Base-by-base conservation (phyloP, 306 rosid genomes). In the Prunus mongolica region DNA sequence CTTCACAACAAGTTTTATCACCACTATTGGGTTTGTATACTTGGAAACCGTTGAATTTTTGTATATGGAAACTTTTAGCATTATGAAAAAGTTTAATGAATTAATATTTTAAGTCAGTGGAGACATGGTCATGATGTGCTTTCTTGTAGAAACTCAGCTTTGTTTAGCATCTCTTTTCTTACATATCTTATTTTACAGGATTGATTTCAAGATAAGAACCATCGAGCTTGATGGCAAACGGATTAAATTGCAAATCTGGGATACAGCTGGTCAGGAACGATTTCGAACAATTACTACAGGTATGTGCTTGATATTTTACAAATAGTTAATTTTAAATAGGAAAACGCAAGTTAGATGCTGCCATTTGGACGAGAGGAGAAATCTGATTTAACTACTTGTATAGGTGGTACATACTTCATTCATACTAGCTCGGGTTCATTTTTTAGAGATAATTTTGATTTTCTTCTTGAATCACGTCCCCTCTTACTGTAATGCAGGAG, bases 121-220 rank as follows among this genome's bases (percentile, higher is more conserved):
- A 51, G 63, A 15, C 70, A 62, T 70, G 28, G n/a, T 66, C 77
- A 47, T 20, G 25, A n/a, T 32, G 16, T 34, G 12, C 22, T 41
- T 72, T 54, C 54, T 52, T 41, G 18, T 13, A 0, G 12, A 24
- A 24, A 38, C 1, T 68, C 64, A 50, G 54, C 78, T 63, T 74
- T 30, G 50, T 69, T 44, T 16, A 66, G 56, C 73, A 25, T 76
- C 46, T 78, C 62, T 28, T 28, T 28, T 28, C 30, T 72, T 71
- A 20, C 49, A 63, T 79, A 16, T 28, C 24, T 76, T 57, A 47
- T 32, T 69, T 70, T 74, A 74, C 88, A 91, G 97, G 46, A 91
- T 91, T 72, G 97, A 91, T 82, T 91, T 91, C 84, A 91, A 91
- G 91, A 91, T 89, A 89, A 86, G 95, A 85, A 89, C 95, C 84